Conservation (phyloP, 2,329 filamentous ascomycete species). For the Teratosphaeria destructans region DNA sequence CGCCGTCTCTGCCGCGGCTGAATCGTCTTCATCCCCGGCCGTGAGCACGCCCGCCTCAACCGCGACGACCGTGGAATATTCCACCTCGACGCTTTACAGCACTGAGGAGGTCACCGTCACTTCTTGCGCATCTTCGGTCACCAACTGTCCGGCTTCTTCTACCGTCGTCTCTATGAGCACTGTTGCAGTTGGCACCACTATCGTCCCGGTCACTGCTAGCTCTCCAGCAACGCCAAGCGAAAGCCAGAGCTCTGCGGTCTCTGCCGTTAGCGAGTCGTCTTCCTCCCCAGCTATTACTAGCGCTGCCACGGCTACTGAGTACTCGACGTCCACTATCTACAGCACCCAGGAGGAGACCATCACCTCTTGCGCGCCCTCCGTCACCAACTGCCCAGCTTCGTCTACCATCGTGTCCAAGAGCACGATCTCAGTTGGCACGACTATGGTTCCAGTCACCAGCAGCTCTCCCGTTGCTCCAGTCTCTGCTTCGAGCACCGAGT, state of each 20-base stretch:
- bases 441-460: conserved; percentile 57
- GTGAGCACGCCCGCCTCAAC: conserved; percentile 56
- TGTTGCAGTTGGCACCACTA: conserved; percentile 29
- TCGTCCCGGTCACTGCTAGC: conserved; percentile 61
- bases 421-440: conserved; percentile 28
- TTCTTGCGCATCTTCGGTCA: conserved; percentile 29
- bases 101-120: conserved; percentile 34
- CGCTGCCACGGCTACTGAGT: neutral
- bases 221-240: conserved; percentile 37
- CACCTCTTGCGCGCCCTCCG: conserved; percentile 29
- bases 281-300: neutral
- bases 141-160: conserved; percentile 28
- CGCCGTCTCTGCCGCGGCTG: neutral
- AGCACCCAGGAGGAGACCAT: conserved; percentile 34
- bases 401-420: conserved; percentile 16
- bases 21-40: neutral
- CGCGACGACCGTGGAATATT: conserved; percentile 20
- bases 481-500: conserved; percentile 62
- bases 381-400: conserved; percentile 30
- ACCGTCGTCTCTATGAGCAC: conserved; percentile 19
- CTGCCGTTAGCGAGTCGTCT: neutral
- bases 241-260: neutral
- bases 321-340: conserved; percentile 25
- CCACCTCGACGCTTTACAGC: conserved; percentile 26
- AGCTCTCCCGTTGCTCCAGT: conserved; percentile 53